Evolutionary conservation across 208 protist genomes (phyloP).

Genomic region (Acanthamoeba comandoni): DNA sequence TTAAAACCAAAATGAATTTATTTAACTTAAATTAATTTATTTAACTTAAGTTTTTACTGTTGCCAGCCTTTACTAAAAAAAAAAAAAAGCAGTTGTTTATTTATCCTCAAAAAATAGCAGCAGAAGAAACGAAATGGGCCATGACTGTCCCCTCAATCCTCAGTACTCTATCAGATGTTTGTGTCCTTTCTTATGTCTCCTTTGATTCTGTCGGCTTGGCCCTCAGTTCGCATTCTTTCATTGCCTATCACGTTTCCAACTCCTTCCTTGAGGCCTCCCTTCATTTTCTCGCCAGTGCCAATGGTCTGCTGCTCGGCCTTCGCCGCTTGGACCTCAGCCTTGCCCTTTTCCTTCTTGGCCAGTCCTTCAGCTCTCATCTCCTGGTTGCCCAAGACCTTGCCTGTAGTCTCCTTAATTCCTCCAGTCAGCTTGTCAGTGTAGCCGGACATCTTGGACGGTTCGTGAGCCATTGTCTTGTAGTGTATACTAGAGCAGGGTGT

Average conservation of each 20-base stretch:
- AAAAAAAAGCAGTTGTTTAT: no score
- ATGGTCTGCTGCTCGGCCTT: neutral
- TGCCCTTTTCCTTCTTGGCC: conserved; percentile 41
- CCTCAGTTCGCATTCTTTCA: neutral
- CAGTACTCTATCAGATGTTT: conserved; percentile 36
- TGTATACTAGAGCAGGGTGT: neutral
- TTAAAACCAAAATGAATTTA: no score
- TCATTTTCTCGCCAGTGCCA: neutral
- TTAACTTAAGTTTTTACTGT: no score
- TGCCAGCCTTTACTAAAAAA: no score
- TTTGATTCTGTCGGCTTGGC: neutral
- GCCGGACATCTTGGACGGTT: neutral
- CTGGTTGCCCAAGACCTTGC: conserved; percentile 23
- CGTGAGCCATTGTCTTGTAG: neutral
- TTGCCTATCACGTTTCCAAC: conserved; percentile 2
- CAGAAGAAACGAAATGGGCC: no score
- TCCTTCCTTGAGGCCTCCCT: conserved; percentile 8
- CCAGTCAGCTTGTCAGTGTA: conserved; percentile 4
- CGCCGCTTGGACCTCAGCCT: neutral
- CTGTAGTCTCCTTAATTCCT: conserved; percentile 26
- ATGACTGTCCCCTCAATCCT: no score
- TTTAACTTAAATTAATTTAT: no score
- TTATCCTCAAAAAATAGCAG: no score
- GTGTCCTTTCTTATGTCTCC: conserved; percentile 10
- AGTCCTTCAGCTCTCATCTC: conserved; percentile 9